Conservation (phyloP, 768 basidiomycete genomes). For the Boletus rufocinnamomeus region DNA sequence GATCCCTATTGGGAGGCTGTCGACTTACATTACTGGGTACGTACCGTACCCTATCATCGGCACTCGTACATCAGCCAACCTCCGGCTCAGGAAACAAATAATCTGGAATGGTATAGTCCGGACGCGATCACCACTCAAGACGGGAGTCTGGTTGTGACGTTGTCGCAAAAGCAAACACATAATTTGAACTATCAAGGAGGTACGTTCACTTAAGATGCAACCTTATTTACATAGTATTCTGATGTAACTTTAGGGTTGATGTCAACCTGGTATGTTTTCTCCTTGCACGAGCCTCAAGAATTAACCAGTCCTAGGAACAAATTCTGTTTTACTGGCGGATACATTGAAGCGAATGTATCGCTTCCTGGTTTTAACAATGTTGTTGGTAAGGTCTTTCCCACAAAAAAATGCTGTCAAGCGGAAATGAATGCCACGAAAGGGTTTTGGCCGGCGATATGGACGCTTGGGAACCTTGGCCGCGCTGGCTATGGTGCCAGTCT, state of each 20-base stretch:
- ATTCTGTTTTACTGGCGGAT: conserved; percentile 86
- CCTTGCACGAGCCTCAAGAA: not conserved
- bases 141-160: conserved; percentile 53
- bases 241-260: conserved; percentile 48
- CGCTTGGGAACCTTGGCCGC: conserved; percentile 59
- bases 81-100: conserved; percentile 39
- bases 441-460: conserved; percentile 59
- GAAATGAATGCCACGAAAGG: conserved; percentile 27
- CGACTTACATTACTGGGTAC: conserved; percentile 45
- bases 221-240: conserved; percentile 30
- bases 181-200: conserved; percentile 48
- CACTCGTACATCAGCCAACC: conserved; percentile 35
- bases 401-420: not conserved
- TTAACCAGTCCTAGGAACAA: conserved; percentile 62
- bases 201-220: conserved; percentile 15
- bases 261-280: conserved; percentile 38
- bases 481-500: conserved; percentile 70
- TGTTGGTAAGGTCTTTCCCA: conserved; percentile 38
- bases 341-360: conserved; percentile 62
- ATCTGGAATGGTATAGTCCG: conserved; percentile 62
- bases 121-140: conserved; percentile 50
- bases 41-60: conserved; percentile 28
- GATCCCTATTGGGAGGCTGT: conserved; percentile 82
- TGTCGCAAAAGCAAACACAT: conserved; percentile 47
- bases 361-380: conserved; percentile 70